Evolutionary conservation across 139 green algal genomes (phyloP).

Genomic region (Pedinophyceae sp.): DNA sequence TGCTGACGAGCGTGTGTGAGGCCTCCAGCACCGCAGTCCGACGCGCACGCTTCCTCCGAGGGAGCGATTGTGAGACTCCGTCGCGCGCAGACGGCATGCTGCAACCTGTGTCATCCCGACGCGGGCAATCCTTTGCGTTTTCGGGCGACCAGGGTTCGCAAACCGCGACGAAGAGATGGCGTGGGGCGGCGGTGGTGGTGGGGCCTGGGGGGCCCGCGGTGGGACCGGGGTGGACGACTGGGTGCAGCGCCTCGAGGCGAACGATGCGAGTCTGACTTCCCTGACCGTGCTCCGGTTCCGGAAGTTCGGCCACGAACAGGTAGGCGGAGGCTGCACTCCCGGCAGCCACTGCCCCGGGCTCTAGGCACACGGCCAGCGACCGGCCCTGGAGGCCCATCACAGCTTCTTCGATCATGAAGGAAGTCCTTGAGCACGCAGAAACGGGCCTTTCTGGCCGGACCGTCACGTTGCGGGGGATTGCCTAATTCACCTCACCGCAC

Average conservation of each 20-base stretch:
- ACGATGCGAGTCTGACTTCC: constrained; percentile 6
- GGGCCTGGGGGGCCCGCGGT: constrained; percentile 7
- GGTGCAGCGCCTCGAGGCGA: neutral
- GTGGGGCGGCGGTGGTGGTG: too few relatives aligned
- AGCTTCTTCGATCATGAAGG: constrained; percentile 11
- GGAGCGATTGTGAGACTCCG: too few relatives aligned
- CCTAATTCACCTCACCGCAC: neutral
- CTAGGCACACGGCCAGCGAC: constrained; percentile 11
- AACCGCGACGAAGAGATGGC: too few relatives aligned
- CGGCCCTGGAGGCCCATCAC: constrained; percentile 15
- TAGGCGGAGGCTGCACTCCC: constrained; percentile 11
- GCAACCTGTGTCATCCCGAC: too few relatives aligned
- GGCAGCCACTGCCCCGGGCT: constrained; percentile 16
- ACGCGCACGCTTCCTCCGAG: too few relatives aligned
- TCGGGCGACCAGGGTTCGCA: too few relatives aligned
- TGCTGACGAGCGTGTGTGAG: too few relatives aligned
- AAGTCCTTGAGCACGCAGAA: neutral
- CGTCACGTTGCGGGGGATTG: neutral
- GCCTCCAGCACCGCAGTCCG: too few relatives aligned
- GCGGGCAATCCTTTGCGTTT: too few relatives aligned
- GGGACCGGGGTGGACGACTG: constrained; percentile 6
- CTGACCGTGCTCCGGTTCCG: constrained; percentile 4
- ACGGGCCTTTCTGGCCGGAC: neutral
- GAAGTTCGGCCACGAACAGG: constrained; percentile 10
- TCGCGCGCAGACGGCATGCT: too few relatives aligned